Percentiles rank a stretch among this genome's conserved stretches.
Conservation (phyloP, 2,329 filamentous ascomycete genomes). For the Hortaea sp. region DNA sequence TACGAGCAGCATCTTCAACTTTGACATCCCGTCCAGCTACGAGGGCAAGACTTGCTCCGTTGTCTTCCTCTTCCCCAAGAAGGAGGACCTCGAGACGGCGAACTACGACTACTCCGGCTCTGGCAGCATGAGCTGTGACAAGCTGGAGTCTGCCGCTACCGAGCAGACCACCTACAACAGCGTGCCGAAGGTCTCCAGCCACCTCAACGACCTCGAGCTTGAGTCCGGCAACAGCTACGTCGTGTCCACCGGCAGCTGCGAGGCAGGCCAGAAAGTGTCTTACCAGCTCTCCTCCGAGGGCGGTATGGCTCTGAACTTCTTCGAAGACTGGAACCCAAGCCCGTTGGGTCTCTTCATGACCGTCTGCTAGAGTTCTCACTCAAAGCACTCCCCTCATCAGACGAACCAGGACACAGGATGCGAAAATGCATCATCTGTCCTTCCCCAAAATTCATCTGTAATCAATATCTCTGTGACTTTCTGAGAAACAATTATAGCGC, state of each 20-base stretch:
- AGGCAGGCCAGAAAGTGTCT: slow-evolving; percentile 3
- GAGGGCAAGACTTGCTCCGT: slow-evolving; percentile 37
- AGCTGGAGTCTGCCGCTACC: slow-evolving; percentile 12
- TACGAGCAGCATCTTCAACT: slow-evolving; percentile 35
- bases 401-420: too few relatives aligned
- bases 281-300: slow-evolving; percentile 5
- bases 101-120: slow-evolving; percentile 27
- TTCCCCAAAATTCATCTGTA: too few relatives aligned
- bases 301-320: slow-evolving; percentile 4
- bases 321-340: slow-evolving; percentile 4
- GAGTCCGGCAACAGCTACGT: slow-evolving; percentile 6
- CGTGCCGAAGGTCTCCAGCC: slow-evolving; percentile 2
- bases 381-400: too few relatives aligned
- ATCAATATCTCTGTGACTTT: too few relatives aligned
- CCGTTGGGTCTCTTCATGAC: not conserved
- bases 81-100: slow-evolving; percentile 26
- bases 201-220: slow-evolving; percentile 2
- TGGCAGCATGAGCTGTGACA: slow-evolving; percentile 28
- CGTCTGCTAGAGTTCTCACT: not conserved
- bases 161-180: slow-evolving; percentile 16
- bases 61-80: slow-evolving; percentile 36
- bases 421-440: too few relatives aligned
- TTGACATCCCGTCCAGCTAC: slow-evolving; percentile 33
- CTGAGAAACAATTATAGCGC: too few relatives aligned
- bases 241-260: slow-evolving; percentile 4